Conservation (phyloP, 192 early-diverging fungal species). For the Gigaspora rosea region DNA sequence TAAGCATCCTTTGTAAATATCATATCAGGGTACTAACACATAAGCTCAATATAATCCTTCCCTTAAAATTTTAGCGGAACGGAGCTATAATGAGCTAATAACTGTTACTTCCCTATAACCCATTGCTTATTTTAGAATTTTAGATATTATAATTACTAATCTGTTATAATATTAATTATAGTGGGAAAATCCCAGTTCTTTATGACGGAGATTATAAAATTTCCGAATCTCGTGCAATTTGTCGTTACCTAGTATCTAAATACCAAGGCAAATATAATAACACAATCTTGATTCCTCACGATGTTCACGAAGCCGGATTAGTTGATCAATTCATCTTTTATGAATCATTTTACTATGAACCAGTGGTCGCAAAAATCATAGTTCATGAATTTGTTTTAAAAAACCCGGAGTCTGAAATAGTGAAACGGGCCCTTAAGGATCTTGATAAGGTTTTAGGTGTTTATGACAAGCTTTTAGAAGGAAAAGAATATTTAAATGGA, state of each 20-base stretch:
- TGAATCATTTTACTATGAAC: conserved; percentile 18
- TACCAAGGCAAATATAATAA: conserved; percentile 30
- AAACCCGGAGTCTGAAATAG: conserved; percentile 8
- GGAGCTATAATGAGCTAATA: no score
- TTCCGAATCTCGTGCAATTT: conserved; percentile 47
- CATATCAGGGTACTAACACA: no score
- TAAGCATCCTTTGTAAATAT: conserved; percentile 42
- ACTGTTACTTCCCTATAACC: not conserved
- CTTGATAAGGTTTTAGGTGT: conserved; percentile 7
- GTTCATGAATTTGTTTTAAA: conserved; percentile 10
- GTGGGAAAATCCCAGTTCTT: conserved; percentile 47
- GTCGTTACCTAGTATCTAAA: conserved; percentile 38
- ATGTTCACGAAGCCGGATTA: conserved; percentile 31
- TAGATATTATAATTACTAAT: not conserved
- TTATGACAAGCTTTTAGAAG: conserved; percentile 34
- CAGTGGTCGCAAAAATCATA: not conserved
- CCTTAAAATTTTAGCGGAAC: no score
- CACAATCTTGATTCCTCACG: conserved; percentile 34
- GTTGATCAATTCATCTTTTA: conserved; percentile 41
- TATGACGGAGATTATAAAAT: conserved; percentile 37
- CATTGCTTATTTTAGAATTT: no score
- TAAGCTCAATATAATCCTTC: no score
- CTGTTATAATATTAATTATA: not conserved
- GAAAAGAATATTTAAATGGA: conserved; percentile 33
- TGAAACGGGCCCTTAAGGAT: not conserved